phyloP scores from a whole-genome alignment of 805 yeast genomes.

The Pichia manshurica region DNA sequence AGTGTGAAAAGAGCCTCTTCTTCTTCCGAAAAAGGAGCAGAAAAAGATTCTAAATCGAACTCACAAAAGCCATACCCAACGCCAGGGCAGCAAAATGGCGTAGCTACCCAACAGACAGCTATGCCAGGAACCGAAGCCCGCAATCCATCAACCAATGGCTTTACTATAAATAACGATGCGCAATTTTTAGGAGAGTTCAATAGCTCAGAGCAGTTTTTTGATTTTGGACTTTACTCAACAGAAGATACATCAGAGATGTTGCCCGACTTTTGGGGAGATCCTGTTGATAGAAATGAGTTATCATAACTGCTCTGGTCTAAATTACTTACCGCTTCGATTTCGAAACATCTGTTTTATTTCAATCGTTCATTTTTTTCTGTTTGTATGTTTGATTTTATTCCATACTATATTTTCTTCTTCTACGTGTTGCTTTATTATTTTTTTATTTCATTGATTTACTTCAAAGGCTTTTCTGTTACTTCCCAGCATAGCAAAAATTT shows the following conservation, averaged over 20 bases:
- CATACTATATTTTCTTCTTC: no score
- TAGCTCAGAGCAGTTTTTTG: slow-evolving; percentile 32
- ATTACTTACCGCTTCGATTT: no score
- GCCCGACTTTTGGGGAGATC: slow-evolving; percentile 35
- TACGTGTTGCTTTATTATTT: no score
- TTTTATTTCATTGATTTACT: no score
- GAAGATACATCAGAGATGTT: slow-evolving; percentile 25
- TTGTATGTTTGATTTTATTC: no score
- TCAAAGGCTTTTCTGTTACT: no score
- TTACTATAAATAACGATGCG: slow-evolving; percentile 32
- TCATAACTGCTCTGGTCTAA: not conserved
- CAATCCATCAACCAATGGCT: not conserved
- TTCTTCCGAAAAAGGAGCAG: not conserved
- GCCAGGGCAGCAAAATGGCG: not conserved
- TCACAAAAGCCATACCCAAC: not conserved
- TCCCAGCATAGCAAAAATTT: no score
- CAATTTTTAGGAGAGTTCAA: slow-evolving; percentile 32
- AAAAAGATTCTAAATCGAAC: not conserved
- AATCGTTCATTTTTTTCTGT: no score
- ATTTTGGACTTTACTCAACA: slow-evolving; percentile 30
- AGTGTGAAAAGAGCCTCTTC: not conserved
- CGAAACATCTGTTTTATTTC: no score
- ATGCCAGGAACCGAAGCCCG: not conserved
- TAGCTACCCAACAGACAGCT: not conserved
- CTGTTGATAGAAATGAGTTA: slow-evolving; percentile 27